Conservation (phyloP, 2,329 filamentous ascomycete genomes). For the Fusarium praegraminearum region DNA sequence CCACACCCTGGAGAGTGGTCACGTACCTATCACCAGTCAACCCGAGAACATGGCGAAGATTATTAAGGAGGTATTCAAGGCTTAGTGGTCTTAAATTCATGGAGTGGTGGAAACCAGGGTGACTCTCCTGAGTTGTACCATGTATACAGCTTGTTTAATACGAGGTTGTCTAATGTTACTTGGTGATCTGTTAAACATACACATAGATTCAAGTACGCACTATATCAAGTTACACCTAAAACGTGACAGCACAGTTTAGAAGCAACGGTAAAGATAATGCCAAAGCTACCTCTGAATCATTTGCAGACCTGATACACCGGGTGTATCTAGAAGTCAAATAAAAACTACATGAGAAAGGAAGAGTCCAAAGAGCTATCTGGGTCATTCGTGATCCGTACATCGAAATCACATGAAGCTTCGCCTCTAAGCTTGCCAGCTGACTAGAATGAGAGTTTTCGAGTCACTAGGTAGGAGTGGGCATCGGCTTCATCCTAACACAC, state of each 20-base stretch:
- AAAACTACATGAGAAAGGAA: not conserved
- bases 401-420: fast-evolving
- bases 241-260: not conserved
- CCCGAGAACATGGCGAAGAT: constrained; percentile 11
- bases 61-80: constrained; percentile 13
- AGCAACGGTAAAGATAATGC: not conserved
- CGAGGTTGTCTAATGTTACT: not conserved
- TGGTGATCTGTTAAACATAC: not conserved
- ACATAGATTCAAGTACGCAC: not conserved
- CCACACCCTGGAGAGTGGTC: constrained; percentile 7
- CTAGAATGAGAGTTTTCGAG: fast-evolving
- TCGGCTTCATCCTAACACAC: not conserved
- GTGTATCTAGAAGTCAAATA: not conserved
- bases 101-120: not conserved
- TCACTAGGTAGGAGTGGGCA: not conserved
- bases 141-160: no score
- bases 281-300: not conserved
- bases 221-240: not conserved
- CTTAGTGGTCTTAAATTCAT: not conserved
- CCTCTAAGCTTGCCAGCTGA: not conserved
- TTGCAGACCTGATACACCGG: fast-evolving
- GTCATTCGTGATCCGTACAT: not conserved
- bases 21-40: constrained; percentile 10
- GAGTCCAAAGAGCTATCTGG: not conserved
- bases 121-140: not conserved